phyloP scores from a whole-genome alignment of 2,329 filamentous ascomycete species.

The Phyllosticta citrichinensis region DNA sequence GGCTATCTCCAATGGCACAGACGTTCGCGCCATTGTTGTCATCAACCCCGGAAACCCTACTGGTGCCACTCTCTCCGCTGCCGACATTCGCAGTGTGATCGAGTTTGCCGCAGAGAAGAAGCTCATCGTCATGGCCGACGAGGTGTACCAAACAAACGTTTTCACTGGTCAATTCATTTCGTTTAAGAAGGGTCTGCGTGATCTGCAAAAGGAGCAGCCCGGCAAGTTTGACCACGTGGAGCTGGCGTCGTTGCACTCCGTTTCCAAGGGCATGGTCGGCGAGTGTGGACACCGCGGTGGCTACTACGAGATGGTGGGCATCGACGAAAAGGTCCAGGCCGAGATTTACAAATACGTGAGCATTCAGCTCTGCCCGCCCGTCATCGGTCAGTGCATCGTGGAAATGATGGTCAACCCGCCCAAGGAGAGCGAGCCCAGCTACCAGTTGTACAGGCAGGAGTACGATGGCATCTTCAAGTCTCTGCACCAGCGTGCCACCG shows the following conservation, averaged over 20 bases:
- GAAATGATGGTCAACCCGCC: constrained; percentile 98
- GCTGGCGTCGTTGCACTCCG: constrained; percentile 82
- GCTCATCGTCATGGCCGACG: constrained; percentile 85
- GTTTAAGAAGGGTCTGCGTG: constrained; percentile 82
- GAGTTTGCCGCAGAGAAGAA: constrained; percentile 77
- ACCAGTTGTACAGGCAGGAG: constrained; percentile 73
- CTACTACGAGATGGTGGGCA: constrained; percentile 92
- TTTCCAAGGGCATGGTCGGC: constrained; percentile 97
- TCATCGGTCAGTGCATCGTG: constrained; percentile 90
- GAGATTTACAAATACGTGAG: constrained; percentile 99
- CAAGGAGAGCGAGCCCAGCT: constrained; percentile 68
- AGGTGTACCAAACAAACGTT: constrained; percentile 99
- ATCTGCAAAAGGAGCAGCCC: constrained; percentile 58
- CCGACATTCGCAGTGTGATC: constrained; percentile 75
- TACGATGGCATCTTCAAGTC: constrained; percentile 74
- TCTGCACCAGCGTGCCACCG: constrained; percentile 67
- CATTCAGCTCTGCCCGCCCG: constrained; percentile 92
- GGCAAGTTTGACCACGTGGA: constrained; percentile 77
- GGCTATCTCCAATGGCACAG: constrained; percentile 65
- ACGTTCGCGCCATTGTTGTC: constrained; percentile 87
- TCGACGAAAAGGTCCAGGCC: constrained; percentile 72
- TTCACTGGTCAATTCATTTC: constrained; percentile 90
- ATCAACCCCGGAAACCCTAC: constrained; percentile 99
- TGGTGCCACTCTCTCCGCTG: constrained; percentile 69
- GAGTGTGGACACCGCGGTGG: constrained; percentile 97